Evolutionary conservation across 2,329 filamentous ascomycete species (phyloP).

Genomic region (Calonectria crousiana): DNA sequence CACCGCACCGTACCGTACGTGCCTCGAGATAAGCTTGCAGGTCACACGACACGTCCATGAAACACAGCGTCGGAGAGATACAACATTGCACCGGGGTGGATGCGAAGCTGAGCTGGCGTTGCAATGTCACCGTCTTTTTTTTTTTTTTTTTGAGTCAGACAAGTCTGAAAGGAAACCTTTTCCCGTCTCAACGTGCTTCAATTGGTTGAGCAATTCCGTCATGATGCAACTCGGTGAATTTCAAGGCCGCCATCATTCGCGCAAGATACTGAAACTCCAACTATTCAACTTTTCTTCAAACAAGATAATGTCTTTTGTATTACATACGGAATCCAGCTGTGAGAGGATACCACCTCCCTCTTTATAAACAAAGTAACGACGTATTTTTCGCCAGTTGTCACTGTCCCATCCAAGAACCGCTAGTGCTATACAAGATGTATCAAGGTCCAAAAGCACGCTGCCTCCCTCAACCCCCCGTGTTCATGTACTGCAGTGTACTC

Average conservation of each 20-base stretch:
- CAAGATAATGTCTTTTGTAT: conserved; percentile 9
- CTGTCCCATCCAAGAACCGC: conserved; percentile 14
- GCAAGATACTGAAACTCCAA: not conserved
- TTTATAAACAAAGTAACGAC: not conserved
- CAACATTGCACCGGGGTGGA: not conserved
- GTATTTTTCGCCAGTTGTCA: conserved; percentile 10
- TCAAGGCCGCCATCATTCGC: not conserved
- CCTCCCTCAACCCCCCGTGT: not conserved
- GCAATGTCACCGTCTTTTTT: not conserved
- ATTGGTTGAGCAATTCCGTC: not conserved
- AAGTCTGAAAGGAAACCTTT: not conserved
- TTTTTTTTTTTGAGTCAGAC: not conserved
- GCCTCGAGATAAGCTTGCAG: conserved; percentile 7
- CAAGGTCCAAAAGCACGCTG: not conserved
- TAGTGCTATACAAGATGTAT: conserved; percentile 19
- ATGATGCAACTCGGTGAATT: not conserved
- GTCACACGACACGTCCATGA: not conserved
- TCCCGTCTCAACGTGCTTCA: not conserved
- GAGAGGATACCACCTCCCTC: not conserved
- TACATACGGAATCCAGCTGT: conserved; percentile 20
- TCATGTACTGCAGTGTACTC: not conserved
- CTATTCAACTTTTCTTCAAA: not conserved
- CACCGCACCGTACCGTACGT: not conserved
- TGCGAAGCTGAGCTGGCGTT: not conserved
- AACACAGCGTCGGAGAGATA: conserved; percentile 1